Percentiles rank a stretch among this genome's conserved stretches.
These are phyloP conservation scores for Ceratobasidium sp. DNA, from an alignment of 1,284 basidiomycete species.

Conservation along the genomic window DNA sequence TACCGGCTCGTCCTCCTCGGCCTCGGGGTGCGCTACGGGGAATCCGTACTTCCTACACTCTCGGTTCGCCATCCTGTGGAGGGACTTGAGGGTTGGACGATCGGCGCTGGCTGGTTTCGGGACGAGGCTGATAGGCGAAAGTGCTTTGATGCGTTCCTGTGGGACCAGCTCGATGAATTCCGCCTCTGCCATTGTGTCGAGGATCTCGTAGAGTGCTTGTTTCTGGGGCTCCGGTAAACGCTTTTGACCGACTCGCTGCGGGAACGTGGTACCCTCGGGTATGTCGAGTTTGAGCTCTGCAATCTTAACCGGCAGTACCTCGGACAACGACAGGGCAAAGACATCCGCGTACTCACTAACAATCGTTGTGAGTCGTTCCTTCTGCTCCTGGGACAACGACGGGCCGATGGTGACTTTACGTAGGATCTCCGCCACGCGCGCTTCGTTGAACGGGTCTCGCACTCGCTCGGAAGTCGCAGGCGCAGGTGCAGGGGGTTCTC, in stretches of 20 bases:
- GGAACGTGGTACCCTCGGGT: conserved; percentile 9
- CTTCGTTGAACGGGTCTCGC: conserved; percentile 24
- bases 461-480: not conserved
- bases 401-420: conserved; percentile 43
- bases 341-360: conserved; percentile 46
- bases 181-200: not conserved
- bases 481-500: too few relatives aligned
- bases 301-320: conserved; percentile 45
- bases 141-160: conserved; percentile 2
- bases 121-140: conserved; percentile 51
- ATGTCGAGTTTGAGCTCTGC: conserved; percentile 38
- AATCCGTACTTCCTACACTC: conserved; percentile 33
- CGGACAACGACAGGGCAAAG: conserved; percentile 46
- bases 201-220: conserved; percentile 14
- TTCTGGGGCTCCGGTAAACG: conserved; percentile 8
- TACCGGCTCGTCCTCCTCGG: not conserved
- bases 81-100: conserved; percentile 29
- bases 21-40: not conserved
- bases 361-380: conserved; percentile 27
- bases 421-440: conserved; percentile 46
- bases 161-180: conserved; percentile 6
- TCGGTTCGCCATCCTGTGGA: conserved; percentile 44
- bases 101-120: conserved; percentile 49
- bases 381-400: conserved; percentile 44
- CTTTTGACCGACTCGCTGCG: conserved; percentile 11